phyloP scores from a whole-genome alignment of 177 flowering plant genomes.

The Vitis hybrid region DNA sequence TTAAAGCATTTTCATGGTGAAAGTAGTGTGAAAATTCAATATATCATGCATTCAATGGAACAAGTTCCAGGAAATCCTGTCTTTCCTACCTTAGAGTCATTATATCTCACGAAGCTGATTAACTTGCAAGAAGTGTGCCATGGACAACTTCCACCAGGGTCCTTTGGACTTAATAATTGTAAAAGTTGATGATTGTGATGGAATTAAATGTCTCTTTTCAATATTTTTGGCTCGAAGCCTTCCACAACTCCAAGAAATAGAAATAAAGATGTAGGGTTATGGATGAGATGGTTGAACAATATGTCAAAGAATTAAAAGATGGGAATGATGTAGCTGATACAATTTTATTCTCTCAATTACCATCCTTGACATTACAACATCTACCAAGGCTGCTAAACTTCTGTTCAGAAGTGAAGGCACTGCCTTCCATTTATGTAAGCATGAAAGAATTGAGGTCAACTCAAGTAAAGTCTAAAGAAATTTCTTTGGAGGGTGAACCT shows the following conservation, averaged over 20 bases:
- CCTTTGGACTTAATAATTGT: too few relatives aligned
- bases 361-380: background rate
- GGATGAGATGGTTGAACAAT: background rate
- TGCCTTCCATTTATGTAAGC: too few relatives aligned
- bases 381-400: background rate
- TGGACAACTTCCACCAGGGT: background rate
- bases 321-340: background rate
- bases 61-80: background rate
- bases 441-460: too few relatives aligned
- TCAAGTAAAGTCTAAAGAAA: too few relatives aligned
- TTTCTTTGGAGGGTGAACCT: too few relatives aligned
- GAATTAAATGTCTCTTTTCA: slow-evolving; percentile 7
- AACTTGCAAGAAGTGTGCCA: slow-evolving; percentile 2
- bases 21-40: background rate
- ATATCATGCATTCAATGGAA: background rate
- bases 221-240: background rate
- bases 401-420: too few relatives aligned
- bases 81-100: slow-evolving; percentile 6
- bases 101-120: background rate
- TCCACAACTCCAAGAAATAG: background rate
- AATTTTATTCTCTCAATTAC: slow-evolving; percentile 2
- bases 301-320: background rate
- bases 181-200: background rate
- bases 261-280: slow-evolving; percentile 1
- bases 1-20: slow-evolving; percentile 13